Evolutionary conservation across 148 eudicot genomes (phyloP).

Genomic region (Cornus controversa): DNA sequence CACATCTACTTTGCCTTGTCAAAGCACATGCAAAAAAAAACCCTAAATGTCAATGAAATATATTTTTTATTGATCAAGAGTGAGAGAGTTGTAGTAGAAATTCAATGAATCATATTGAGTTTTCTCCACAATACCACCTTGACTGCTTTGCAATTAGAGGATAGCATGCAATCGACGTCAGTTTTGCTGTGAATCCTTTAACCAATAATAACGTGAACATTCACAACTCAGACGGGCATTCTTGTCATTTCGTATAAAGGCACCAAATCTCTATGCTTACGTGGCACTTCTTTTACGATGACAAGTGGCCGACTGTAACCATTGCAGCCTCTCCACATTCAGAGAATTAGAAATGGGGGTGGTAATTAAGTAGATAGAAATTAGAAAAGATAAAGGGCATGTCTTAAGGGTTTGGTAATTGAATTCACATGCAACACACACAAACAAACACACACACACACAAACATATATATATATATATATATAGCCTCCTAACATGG

Average conservation of each 20-base stretch:
- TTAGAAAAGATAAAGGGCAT: background rate
- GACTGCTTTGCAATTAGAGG: background rate
- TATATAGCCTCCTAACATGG: background rate
- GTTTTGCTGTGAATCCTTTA: background rate
- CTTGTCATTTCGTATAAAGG: background rate
- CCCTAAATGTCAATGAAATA: background rate
- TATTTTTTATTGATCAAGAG: background rate
- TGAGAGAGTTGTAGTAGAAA: background rate
- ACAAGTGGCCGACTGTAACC: background rate
- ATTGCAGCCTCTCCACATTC: background rate
- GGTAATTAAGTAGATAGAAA: background rate
- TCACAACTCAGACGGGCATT: background rate
- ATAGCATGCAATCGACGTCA: background rate
- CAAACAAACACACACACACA: too few relatives aligned
- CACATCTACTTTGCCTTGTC: background rate
- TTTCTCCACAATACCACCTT: background rate
- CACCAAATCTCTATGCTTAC: background rate
- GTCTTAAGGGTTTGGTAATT: slow-evolving; percentile 22
- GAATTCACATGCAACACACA: slow-evolving; percentile 12
- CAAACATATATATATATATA: too few relatives aligned
- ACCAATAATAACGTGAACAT: background rate
- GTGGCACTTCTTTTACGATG: background rate
- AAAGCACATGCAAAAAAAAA: background rate
- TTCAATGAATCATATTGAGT: background rate
- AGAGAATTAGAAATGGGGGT: background rate